Conservation (phyloP, 2,329 filamentous ascomycete genomes). For the Fusarium liriodendri region DNA sequence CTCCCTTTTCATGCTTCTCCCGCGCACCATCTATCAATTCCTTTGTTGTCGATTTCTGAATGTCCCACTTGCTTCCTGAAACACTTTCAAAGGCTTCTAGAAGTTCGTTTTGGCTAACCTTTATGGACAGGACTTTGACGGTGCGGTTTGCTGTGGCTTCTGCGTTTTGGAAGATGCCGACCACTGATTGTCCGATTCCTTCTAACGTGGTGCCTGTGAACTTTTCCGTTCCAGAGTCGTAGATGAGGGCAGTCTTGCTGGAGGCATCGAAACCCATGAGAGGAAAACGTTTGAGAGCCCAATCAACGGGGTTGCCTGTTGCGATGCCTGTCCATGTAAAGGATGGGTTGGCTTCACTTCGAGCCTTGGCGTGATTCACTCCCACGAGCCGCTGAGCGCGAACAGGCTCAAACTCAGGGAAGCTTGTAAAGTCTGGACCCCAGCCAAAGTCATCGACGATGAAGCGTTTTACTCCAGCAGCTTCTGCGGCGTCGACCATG, state of each 20-base stretch:
- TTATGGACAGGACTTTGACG: constrained; percentile 28
- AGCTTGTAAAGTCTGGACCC: constrained; percentile 24
- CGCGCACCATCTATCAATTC: constrained; percentile 16
- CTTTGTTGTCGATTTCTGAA: constrained; percentile 6
- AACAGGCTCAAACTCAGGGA: constrained; percentile 24
- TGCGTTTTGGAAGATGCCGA: constrained; percentile 20
- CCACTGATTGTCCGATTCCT: constrained; percentile 29
- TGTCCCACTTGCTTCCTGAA: constrained; percentile 4
- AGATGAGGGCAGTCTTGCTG: constrained; percentile 4
- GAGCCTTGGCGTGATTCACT: constrained; percentile 7
- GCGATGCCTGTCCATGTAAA: constrained; percentile 31
- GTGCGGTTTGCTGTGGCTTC: constrained; percentile 20
- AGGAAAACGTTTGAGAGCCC: constrained; percentile 29
- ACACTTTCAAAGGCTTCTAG: constrained; percentile 9
- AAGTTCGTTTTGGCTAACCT: constrained; percentile 25
- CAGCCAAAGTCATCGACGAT: constrained; percentile 30
- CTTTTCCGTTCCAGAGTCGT: constrained; percentile 19
- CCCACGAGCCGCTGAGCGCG: constrained; percentile 17
- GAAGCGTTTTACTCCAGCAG: constrained; percentile 28
- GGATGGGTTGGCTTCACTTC: not conserved
- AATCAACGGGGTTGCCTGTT: constrained; percentile 27
- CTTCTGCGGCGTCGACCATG: constrained; percentile 30
- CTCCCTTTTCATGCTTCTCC: constrained; percentile 2
- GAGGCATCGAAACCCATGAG: constrained; percentile 25
- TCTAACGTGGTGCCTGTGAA: constrained; percentile 25